phyloP scores from a whole-genome alignment of 2,329 filamentous ascomycete species.

The Ceratocystis harringtonii region DNA sequence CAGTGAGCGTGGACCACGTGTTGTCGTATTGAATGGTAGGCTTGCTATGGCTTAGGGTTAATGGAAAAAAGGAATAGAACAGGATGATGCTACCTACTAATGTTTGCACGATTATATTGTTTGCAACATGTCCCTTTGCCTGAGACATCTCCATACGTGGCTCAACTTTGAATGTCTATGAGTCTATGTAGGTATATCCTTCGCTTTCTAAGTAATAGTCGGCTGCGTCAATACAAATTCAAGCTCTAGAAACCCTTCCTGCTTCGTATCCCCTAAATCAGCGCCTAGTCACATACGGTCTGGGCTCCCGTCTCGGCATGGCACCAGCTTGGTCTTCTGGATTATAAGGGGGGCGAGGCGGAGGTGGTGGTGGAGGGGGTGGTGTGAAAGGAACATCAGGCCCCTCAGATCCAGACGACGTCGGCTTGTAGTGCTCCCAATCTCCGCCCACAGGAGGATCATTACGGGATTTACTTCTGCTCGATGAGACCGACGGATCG shows the following conservation, averaged over 20 bases:
- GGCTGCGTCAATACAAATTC: background rate
- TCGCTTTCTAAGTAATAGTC: background rate
- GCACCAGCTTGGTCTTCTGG: slow-evolving; percentile 4
- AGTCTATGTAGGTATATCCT: background rate
- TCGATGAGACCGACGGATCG: background rate
- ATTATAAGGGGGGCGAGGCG: slow-evolving; percentile 14
- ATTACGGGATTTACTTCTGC: background rate
- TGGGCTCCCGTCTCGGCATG: slow-evolving; percentile 8
- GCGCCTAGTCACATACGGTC: slow-evolving; percentile 10
- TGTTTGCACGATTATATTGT: background rate
- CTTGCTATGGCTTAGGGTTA: background rate
- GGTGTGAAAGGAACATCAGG: slow-evolving; percentile 6
- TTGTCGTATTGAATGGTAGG: background rate
- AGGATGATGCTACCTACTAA: background rate
- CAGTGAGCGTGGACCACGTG: background rate
- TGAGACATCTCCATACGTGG: too few species aligned
- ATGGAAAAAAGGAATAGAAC: background rate
- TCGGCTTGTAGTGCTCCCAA: slow-evolving; percentile 11
- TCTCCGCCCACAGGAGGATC: slow-evolving; percentile 6
- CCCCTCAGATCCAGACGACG: background rate
- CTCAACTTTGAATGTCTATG: background rate
- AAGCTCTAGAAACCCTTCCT: background rate
- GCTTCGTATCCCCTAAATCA: background rate
- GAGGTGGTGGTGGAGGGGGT: slow-evolving; percentile 14
- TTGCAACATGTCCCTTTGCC: too few species aligned